Percentiles rank a stretch among this genome's conserved stretches.
Evolutionary conservation across 2,329 filamentous ascomycete species (phyloP).

Genomic region (Cryphonectria radicalis): DNA sequence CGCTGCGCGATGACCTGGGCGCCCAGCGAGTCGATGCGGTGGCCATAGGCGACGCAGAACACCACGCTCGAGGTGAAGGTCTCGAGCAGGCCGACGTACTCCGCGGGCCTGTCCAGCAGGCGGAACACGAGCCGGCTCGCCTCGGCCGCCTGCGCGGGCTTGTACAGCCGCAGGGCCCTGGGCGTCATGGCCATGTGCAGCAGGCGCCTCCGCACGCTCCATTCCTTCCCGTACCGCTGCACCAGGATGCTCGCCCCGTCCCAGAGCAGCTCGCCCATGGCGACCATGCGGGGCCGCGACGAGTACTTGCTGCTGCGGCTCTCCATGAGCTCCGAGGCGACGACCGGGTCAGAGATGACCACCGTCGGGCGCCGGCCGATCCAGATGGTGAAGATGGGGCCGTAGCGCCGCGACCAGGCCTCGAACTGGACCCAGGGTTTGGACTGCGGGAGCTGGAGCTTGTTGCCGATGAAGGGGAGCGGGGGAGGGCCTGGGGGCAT

Average conservation of each 20-base stretch:
- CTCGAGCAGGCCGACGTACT: conserved; percentile 52
- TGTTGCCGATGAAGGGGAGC: conserved; percentile 50
- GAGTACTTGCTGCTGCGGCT: conserved; percentile 46
- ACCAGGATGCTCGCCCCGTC: conserved; percentile 50
- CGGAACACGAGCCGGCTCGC: conserved; percentile 48
- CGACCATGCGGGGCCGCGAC: conserved; percentile 32
- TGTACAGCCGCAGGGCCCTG: conserved; percentile 48
- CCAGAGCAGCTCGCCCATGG: conserved; percentile 37
- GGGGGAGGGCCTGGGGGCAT: conserved; percentile 52
- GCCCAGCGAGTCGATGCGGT: conserved; percentile 52
- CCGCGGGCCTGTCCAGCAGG: conserved; percentile 43
- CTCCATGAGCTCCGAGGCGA: conserved; percentile 50
- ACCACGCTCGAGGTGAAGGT: conserved; percentile 54
- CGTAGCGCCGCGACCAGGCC: conserved; percentile 48
- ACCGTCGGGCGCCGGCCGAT: conserved; percentile 50
- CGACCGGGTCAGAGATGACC: conserved; percentile 47
- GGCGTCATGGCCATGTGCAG: conserved; percentile 50
- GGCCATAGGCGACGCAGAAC: conserved; percentile 55
- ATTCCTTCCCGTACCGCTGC: conserved; percentile 53
- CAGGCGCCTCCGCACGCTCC: conserved; percentile 48
- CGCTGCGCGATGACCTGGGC: conserved; percentile 51
- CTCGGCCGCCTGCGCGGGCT: conserved; percentile 53
- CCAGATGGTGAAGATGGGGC: conserved; percentile 53
- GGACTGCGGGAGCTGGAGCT: conserved; percentile 35
- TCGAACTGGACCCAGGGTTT: conserved; percentile 46